A percentile compares a stretch with the other conserved stretches of the same genome.
phyloP scores from a whole-genome alignment of 176 grass and related monocot genomes.

The Secale cereale region DNA sequence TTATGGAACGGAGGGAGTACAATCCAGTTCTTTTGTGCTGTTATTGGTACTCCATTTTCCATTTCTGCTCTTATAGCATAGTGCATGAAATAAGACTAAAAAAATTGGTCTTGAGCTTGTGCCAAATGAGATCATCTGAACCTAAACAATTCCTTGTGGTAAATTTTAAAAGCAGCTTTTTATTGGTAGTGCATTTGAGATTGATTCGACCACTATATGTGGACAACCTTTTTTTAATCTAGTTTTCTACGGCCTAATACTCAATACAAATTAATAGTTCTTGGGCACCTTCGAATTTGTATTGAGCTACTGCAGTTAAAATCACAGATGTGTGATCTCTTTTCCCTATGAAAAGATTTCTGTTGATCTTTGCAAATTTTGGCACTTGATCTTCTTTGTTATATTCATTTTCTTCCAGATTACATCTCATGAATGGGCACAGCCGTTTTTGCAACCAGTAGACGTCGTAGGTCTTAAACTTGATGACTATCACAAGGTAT shows the following conservation, averaged over 20 bases:
- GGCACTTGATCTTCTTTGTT: conserved; percentile 4
- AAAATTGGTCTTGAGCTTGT: neutral
- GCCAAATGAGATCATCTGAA: neutral
- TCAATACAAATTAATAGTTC: neutral
- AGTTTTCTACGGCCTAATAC: neutral
- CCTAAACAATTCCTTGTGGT: neutral
- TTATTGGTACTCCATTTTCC: neutral
- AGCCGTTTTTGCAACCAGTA: conserved; percentile 75
- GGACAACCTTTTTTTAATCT: neutral
- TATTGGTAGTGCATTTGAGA: neutral
- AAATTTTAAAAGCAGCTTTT: neutral
- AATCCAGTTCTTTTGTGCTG: neutral
- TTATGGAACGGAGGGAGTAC: no score
- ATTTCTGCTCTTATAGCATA: neutral
- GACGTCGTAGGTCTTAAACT: conserved; percentile 59
- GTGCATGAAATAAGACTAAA: neutral
- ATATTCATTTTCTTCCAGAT: conserved; percentile 53
- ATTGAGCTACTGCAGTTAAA: neutral
- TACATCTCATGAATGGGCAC: conserved; percentile 55
- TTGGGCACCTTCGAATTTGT: neutral
- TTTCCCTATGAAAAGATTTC: no score
- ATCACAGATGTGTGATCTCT: no score
- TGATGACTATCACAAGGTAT: conserved; percentile 84
- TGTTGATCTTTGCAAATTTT: no score
- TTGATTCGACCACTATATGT: neutral